phyloP scores from a whole-genome alignment of 805 yeast species.

The Spathaspora sp. region DNA sequence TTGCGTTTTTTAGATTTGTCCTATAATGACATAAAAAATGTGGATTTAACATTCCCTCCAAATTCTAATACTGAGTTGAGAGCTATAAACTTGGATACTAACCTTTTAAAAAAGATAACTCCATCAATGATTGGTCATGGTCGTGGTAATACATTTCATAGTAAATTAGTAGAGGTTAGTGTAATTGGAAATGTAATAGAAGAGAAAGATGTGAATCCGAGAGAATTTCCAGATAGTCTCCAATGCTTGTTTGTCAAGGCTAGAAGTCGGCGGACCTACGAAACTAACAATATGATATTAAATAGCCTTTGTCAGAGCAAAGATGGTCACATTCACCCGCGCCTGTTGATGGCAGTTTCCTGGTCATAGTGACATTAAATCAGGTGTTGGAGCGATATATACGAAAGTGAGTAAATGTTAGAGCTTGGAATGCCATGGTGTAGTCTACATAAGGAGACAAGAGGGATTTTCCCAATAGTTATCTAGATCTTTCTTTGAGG shows the following conservation, averaged over 20 bases:
- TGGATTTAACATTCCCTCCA: constrained; percentile 5
- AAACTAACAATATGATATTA: constrained; percentile 18
- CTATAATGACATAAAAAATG: constrained; percentile 7
- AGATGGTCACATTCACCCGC: too few species aligned
- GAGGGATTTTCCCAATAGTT: too few species aligned
- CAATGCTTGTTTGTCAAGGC: constrained; percentile 11
- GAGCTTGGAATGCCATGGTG: too few species aligned
- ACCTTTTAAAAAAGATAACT: constrained; percentile 9
- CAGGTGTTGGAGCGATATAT: too few species aligned
- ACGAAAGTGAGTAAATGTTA: too few species aligned
- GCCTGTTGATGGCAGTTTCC: too few species aligned
- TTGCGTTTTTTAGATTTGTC: constrained; percentile 13
- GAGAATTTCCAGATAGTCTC: constrained; percentile 7
- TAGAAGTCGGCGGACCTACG: too few species aligned
- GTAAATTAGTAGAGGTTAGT: constrained; percentile 13
- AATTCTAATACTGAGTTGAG: constrained; percentile 7
- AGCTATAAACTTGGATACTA: constrained; percentile 11
- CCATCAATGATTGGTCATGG: constrained; percentile 11
- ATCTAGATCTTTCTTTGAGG: too few species aligned
- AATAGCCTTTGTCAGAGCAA: constrained; percentile 11
- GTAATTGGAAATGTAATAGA: constrained; percentile 11
- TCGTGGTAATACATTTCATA: constrained; percentile 4
- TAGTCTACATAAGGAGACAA: too few species aligned
- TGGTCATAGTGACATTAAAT: too few species aligned
- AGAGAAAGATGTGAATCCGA: too few species aligned